Evolutionary conservation across 768 basidiomycete species (phyloP).

Genomic region (Leccinum broughii): DNA sequence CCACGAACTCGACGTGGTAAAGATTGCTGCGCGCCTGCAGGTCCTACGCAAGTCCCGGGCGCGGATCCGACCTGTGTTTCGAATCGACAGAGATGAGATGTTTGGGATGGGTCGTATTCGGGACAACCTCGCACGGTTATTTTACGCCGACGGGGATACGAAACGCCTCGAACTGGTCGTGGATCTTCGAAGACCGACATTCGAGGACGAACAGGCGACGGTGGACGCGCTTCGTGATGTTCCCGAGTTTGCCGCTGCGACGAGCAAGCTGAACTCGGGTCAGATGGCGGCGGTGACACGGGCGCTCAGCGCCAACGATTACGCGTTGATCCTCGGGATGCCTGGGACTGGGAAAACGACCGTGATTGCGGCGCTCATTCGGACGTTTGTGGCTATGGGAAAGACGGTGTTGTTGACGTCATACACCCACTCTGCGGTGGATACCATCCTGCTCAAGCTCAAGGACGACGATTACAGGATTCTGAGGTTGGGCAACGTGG

Average conservation of each 20-base stretch:
- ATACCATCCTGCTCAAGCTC: conserved; percentile 91
- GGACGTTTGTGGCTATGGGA: conserved; percentile 71
- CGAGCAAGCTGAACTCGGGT: conserved; percentile 59
- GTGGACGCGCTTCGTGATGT: conserved; percentile 16
- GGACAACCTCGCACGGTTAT: conserved; percentile 86
- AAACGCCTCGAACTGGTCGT: conserved; percentile 75
- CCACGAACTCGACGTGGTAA: conserved; percentile 60
- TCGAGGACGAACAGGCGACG: conserved; percentile 40
- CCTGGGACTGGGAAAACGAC: conserved; percentile 99
- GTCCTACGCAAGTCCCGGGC: conserved; percentile 20
- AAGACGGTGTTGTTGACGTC: conserved; percentile 89
- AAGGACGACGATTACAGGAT: conserved; percentile 68
- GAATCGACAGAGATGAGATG: conserved; percentile 94
- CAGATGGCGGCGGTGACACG: conserved; percentile 73
- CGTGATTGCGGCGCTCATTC: conserved; percentile 86
- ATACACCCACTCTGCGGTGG: conserved; percentile 98
- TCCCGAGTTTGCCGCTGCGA: conserved; percentile 33
- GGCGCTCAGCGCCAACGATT: conserved; percentile 80
- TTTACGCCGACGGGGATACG: conserved; percentile 75
- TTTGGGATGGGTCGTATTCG: conserved; percentile 87
- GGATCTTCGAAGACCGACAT: conserved; percentile 70
- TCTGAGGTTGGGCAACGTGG: conserved; percentile 83
- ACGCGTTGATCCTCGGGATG: conserved; percentile 94
- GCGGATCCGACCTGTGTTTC: conserved; percentile 49
- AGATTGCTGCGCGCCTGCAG: conserved; percentile 43